A percentile compares a stretch with the other conserved stretches of the same genome.
Conservation (phyloP, 176 grass and related monocot species). For the maize (Zea mays) region DNA sequence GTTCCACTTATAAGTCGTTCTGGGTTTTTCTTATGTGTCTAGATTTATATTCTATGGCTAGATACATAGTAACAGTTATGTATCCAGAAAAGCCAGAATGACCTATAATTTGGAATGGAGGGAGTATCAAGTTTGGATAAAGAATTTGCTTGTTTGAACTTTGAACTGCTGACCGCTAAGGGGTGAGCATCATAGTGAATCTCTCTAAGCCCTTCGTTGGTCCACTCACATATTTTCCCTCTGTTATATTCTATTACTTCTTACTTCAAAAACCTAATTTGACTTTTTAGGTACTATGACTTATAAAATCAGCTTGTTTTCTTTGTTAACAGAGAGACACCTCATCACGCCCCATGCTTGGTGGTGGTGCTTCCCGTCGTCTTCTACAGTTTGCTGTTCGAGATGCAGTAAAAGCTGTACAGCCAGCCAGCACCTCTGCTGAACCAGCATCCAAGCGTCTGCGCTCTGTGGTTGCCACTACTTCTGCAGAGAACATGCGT, state of each 20-base stretch:
- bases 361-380: constrained; percentile 70
- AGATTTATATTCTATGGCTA: not conserved
- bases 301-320: constrained; percentile 20
- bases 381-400: constrained; percentile 92
- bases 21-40: not conserved
- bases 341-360: constrained; percentile 48
- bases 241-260: not conserved
- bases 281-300: constrained; percentile 11
- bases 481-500: constrained; percentile 45
- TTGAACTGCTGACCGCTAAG: too few species aligned
- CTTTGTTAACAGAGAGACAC: constrained; percentile 59
- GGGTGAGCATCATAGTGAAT: too few species aligned
- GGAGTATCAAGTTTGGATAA: constrained; percentile 5
- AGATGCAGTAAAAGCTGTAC: constrained; percentile 88
- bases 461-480: constrained; percentile 72
- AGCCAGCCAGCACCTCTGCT: constrained; percentile 45
- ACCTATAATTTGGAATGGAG: too few species aligned
- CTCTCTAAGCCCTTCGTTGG: not conserved
- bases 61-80: not conserved
- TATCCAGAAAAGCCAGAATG: too few species aligned
- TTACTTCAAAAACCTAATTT: not conserved
- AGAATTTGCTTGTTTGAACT: not conserved
- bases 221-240: not conserved
- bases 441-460: constrained; percentile 73
- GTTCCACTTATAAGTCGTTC: not conserved